A percentile compares a stretch with the other conserved stretches of the same genome.
Evolutionary conservation across 2,329 filamentous ascomycete species (phyloP).

Genomic region (Colletotrichum sidae): DNA sequence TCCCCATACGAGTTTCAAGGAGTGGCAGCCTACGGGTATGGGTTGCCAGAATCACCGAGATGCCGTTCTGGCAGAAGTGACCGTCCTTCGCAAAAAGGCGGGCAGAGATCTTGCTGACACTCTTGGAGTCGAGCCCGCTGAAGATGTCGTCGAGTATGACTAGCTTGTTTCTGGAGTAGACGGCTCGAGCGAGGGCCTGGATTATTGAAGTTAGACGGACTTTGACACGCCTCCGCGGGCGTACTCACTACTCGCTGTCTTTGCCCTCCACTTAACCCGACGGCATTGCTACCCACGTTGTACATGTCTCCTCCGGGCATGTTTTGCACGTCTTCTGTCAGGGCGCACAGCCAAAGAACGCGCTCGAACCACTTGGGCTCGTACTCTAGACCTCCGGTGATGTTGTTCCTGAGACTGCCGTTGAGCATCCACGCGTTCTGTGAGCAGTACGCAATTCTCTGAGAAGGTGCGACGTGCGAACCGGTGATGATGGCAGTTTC

Average conservation of each 20-base stretch:
- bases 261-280: conserved; percentile 20
- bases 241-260: conserved; percentile 28
- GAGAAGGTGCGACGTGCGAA: neutral
- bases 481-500: conserved; percentile 7
- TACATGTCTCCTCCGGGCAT: conserved; percentile 8
- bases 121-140: conserved; percentile 14
- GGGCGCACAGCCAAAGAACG: conserved; percentile 16
- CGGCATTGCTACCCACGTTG: conserved; percentile 18
- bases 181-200: conserved; percentile 10
- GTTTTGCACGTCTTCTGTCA: conserved; percentile 7
- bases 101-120: neutral
- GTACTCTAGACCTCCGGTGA: conserved; percentile 5
- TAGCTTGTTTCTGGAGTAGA: conserved; percentile 3
- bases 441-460: conserved; percentile 19
- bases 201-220: neutral
- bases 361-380: conserved; percentile 19
- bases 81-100: conserved; percentile 13
- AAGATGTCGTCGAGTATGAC: conserved; percentile 20
- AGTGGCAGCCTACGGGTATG: conserved; percentile 11
- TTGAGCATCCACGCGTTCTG: conserved; percentile 30
- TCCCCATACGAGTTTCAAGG: neutral
- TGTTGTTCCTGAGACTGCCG: conserved; percentile 22
- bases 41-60: conserved; percentile 12
- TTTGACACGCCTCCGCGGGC: too few species aligned
- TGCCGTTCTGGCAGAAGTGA: neutral